Evolutionary conservation across 345 rosid species (phyloP).

Genomic region (Physaria fendleri): DNA sequence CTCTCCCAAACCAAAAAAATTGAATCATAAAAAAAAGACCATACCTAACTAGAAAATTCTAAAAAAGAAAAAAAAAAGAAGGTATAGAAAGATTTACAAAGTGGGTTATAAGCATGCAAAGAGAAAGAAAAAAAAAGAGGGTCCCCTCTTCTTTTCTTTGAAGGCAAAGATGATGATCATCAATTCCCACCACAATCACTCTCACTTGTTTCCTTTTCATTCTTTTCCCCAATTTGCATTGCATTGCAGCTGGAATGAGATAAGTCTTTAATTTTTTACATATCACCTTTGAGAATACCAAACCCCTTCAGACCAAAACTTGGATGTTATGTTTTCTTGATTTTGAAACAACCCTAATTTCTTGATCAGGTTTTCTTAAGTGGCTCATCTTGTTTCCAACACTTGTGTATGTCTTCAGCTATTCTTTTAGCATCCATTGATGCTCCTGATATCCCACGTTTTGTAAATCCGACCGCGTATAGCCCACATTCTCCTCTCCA

Average conservation of each 20-base stretch:
- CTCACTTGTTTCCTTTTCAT: slow-evolving; percentile 28
- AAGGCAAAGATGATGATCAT: slow-evolving; percentile 36
- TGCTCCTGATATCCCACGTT: slow-evolving; percentile 73
- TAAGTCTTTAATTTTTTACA: slow-evolving; percentile 18
- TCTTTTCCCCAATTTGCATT: slow-evolving; percentile 32
- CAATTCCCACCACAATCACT: slow-evolving; percentile 33
- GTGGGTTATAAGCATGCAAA: slow-evolving; percentile 36
- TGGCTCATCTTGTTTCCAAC: slow-evolving; percentile 35
- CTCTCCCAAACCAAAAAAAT: slow-evolving; percentile 28
- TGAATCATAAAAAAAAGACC: slow-evolving; percentile 15
- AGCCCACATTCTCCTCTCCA: slow-evolving; percentile 94
- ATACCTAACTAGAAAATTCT: slow-evolving; percentile 8
- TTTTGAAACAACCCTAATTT: neutral
- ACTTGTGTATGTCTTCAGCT: slow-evolving; percentile 57
- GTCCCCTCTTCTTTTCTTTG: slow-evolving; percentile 32
- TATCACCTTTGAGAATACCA: too few species aligned
- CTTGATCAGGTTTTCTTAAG: slow-evolving; percentile 14
- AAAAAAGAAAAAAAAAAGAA: neutral
- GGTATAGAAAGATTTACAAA: slow-evolving; percentile 29
- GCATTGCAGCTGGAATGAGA: slow-evolving; percentile 33
- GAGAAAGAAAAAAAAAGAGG: slow-evolving; percentile 30
- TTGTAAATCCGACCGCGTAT: slow-evolving; percentile 90
- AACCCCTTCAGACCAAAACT: too few species aligned
- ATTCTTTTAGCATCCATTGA: slow-evolving; percentile 76
- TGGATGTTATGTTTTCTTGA: slow-evolving; percentile 6